These are phyloP conservation scores for Haberlea rhodopensis DNA, from an alignment of 257 asterid species.

Conservation along the genomic window DNA sequence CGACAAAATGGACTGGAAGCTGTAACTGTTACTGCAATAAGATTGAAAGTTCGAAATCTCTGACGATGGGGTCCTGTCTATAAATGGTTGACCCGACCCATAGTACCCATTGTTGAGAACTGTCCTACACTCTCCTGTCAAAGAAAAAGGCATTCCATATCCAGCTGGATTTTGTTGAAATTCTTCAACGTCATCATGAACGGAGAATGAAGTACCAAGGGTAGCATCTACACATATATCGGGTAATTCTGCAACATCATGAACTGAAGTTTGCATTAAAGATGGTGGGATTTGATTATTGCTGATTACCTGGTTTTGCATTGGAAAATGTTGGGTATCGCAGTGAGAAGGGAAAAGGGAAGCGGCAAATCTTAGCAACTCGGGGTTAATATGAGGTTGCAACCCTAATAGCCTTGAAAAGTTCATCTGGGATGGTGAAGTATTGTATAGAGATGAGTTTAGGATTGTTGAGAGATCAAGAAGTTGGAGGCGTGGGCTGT, in stretches of 20 bases:
- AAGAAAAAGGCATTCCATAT: background rate
- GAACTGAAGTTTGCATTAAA: background rate
- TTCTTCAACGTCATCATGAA: no score
- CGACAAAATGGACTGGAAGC: conserved; percentile 39
- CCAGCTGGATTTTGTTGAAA: background rate
- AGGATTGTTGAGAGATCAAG: conserved; percentile 24
- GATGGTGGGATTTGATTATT: background rate
- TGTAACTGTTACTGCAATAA: conserved; percentile 17
- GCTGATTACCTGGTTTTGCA: background rate
- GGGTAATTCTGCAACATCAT: background rate
- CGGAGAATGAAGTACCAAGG: background rate
- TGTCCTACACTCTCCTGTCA: background rate
- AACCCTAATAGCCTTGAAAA: background rate
- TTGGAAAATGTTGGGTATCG: background rate
- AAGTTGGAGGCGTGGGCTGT: conserved; percentile 20
- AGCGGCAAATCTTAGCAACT: background rate
- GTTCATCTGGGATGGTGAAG: background rate
- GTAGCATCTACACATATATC: background rate
- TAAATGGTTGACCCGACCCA: background rate
- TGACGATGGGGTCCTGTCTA: background rate
- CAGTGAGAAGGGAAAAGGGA: background rate
- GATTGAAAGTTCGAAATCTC: background rate
- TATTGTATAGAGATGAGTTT: conserved; percentile 13
- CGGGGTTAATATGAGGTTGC: background rate
- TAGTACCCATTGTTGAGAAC: background rate